Percentiles rank a stretch among this genome's conserved stretches.
Evolutionary conservation across 108 stramenopile genomes (phyloP).

Genomic region (Cylindrotheca closterium): DNA sequence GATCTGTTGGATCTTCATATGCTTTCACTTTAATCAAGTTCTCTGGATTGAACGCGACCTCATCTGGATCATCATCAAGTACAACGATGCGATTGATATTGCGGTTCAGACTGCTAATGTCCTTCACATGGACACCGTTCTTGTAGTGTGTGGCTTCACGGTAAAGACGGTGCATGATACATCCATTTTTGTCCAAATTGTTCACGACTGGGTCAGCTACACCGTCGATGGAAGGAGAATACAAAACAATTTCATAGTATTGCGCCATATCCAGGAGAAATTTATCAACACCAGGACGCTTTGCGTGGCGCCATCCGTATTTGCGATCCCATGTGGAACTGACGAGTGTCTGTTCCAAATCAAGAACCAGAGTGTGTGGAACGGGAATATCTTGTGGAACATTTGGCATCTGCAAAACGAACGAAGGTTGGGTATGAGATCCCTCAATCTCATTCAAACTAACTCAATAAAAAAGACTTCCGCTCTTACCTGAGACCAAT

Average conservation of each 20-base stretch:
- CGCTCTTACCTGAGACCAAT: constrained; percentile 89
- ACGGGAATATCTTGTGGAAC: constrained; percentile 88
- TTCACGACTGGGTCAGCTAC: constrained; percentile 87
- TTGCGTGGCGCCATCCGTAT: constrained; percentile 95
- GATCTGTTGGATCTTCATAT: constrained; percentile 83
- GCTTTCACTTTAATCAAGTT: constrained; percentile 94
- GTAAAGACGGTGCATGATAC: constrained; percentile 92
- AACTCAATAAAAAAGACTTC: constrained; percentile 3
- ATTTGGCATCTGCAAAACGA: constrained; percentile 69
- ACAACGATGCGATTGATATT: constrained; percentile 85
- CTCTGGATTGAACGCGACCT: constrained; percentile 85
- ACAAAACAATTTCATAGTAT: constrained; percentile 97
- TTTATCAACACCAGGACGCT: constrained; percentile 95
- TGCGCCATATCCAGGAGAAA: constrained; percentile 88
- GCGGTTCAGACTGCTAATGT: constrained; percentile 90
- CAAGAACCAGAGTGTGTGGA: constrained; percentile 92
- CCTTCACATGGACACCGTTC: constrained; percentile 93
- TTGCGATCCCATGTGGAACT: constrained; percentile 90
- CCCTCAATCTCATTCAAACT: background rate
- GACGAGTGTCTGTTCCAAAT: constrained; percentile 94
- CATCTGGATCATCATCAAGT: constrained; percentile 92
- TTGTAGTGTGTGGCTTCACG: constrained; percentile 90
- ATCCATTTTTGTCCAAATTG: constrained; percentile 79
- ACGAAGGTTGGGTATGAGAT: background rate
- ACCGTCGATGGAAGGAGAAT: constrained; percentile 75